Conservation (phyloP, 2,329 filamentous ascomycete species). For the Nectriaceae sp. region DNA sequence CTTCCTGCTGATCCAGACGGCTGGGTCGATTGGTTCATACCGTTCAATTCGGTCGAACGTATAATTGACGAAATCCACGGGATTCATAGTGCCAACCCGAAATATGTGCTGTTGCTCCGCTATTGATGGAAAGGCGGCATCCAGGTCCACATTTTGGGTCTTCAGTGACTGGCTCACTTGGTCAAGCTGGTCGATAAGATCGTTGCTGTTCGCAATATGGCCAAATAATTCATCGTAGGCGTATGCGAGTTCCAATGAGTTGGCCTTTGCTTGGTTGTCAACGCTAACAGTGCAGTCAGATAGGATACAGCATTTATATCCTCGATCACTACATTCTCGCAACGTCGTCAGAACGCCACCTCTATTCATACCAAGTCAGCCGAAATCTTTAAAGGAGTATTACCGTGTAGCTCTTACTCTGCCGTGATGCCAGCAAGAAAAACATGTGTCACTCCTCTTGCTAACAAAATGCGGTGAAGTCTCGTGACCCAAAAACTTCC, state of each 20-base stretch:
- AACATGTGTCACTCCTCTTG: slow-evolving; percentile 58
- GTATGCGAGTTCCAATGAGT: slow-evolving; percentile 1
- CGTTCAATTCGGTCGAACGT: neutral
- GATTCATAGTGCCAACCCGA: neutral
- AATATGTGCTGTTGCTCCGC: neutral
- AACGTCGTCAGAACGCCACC: slow-evolving; percentile 57
- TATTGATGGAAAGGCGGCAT: no score
- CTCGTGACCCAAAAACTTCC: slow-evolving; percentile 60
- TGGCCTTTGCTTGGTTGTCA: slow-evolving; percentile 45
- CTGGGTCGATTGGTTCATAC: neutral
- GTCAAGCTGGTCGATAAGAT: slow-evolving; percentile 18
- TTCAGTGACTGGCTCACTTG: neutral
- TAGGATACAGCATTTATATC: slow-evolving; percentile 63
- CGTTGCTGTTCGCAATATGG: slow-evolving; percentile 43
- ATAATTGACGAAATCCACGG: neutral
- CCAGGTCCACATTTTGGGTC: no score
- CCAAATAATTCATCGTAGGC: slow-evolving; percentile 28
- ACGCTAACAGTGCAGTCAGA: slow-evolving; percentile 52
- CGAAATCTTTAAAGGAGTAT: no score
- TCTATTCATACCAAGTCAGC: no score
- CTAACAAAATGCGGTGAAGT: slow-evolving; percentile 53
- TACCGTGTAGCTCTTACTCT: no score
- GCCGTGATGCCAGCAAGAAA: slow-evolving; percentile 60
- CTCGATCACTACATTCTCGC: slow-evolving; percentile 60
- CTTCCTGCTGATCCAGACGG: slow-evolving; percentile 1